These are phyloP conservation scores for Syzygium aromaticum DNA, from an alignment of 345 rosid genomes.

Conservation along the genomic window DNA sequence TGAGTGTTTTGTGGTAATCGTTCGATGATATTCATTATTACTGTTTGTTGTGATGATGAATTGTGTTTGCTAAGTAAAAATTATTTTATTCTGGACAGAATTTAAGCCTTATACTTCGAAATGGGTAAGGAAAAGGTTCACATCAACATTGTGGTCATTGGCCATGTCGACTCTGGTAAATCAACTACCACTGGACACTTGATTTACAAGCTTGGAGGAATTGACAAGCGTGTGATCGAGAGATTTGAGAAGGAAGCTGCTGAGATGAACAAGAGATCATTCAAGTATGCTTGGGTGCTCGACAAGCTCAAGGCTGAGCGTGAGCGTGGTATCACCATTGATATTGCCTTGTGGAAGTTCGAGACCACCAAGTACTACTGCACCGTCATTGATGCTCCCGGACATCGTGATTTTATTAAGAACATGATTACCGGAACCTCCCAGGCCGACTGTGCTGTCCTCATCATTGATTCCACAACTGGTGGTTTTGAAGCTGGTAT, in stretches of 20 bases:
- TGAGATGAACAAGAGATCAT: conserved; percentile 84
- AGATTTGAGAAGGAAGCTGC: conserved; percentile 80
- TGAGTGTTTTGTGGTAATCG: neutral
- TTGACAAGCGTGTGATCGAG: conserved; percentile 75
- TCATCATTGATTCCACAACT: conserved; percentile 72
- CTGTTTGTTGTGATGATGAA: neutral
- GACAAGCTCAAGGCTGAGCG: conserved; percentile 98
- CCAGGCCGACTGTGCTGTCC: conserved; percentile 78
- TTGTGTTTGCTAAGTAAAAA: neutral
- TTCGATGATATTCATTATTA: neutral
- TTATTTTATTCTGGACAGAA: neutral
- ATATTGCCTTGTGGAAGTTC: conserved; percentile 85
- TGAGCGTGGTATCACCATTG: conserved; percentile 89
- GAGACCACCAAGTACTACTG: conserved; percentile 91
- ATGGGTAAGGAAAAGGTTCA: conserved; percentile 77
- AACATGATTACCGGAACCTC: conserved; percentile 84
- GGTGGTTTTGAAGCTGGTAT: conserved; percentile 85
- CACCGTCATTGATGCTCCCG: conserved; percentile 93
- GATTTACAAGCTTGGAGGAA: conserved; percentile 92
- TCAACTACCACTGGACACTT: conserved; percentile 84
- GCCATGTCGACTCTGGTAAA: conserved; percentile 76
- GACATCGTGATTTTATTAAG: conserved; percentile 79
- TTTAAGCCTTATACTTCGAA: neutral
- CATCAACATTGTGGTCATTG: conserved; percentile 66
- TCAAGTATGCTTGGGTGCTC: conserved; percentile 87